Evolutionary conservation across 164 flowering plant genomes (phyloP).

Genomic region (Vitis cinerea): DNA sequence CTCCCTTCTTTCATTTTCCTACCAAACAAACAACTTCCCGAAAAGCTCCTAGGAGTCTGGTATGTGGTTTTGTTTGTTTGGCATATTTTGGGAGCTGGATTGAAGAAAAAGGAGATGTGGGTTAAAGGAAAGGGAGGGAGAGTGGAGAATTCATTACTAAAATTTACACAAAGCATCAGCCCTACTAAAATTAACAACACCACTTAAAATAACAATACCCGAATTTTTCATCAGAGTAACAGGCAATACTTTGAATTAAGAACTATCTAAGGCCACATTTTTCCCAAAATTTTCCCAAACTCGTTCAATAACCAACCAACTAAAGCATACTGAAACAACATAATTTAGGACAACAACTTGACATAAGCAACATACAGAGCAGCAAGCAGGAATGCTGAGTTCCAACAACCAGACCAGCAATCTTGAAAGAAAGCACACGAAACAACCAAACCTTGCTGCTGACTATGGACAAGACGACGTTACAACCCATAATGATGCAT

Average conservation of each 20-base stretch:
- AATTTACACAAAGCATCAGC: conserved; percentile 11
- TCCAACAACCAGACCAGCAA: conserved; percentile 24
- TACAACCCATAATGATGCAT: conserved; percentile 18
- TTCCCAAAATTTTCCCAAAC: conserved; percentile 7
- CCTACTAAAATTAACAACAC: neutral
- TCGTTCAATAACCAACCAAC: conserved; percentile 3
- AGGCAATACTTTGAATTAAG: neutral
- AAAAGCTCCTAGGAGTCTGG: too few species aligned
- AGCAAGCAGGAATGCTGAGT: conserved; percentile 18
- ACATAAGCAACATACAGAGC: conserved; percentile 17
- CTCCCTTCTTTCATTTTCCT: too few species aligned
- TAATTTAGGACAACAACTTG: conserved; percentile 10
- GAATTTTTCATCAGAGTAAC: conserved; percentile 15
- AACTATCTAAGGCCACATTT: conserved; percentile 14
- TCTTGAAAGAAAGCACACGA: conserved; percentile 26
- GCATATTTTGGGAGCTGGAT: neutral
- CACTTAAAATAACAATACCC: conserved; percentile 15
- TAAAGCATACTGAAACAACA: conserved; percentile 7
- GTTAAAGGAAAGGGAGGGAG: neutral
- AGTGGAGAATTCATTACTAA: too few species aligned
- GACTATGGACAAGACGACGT: conserved; percentile 22
- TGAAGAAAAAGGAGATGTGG: neutral
- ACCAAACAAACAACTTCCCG: too few species aligned
- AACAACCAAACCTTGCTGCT: conserved; percentile 19
- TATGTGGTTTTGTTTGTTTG: too few species aligned